Conservation (phyloP, 2,329 filamentous ascomycete species). For the Colletotrichum abscissum region DNA sequence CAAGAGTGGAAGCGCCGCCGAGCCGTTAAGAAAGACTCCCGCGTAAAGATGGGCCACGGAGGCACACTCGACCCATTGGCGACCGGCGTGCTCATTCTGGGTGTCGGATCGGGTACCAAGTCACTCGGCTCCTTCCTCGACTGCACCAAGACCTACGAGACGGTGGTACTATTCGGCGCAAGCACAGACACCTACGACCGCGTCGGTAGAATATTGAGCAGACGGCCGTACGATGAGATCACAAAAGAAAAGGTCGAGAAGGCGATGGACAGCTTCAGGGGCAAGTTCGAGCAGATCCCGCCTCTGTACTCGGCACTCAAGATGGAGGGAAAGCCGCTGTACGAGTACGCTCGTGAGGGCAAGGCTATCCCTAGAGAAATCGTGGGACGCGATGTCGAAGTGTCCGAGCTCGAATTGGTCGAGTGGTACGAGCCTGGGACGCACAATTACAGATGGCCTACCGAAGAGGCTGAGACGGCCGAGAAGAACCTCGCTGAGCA, state of each 20-base stretch:
- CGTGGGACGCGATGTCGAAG: slow-evolving; percentile 81
- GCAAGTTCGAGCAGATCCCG: slow-evolving; percentile 88
- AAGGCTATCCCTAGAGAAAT: slow-evolving; percentile 89
- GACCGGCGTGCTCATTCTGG: slow-evolving; percentile 90
- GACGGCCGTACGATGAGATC: slow-evolving; percentile 81
- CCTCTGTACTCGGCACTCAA: slow-evolving; percentile 94
- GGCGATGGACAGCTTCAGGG: slow-evolving; percentile 79
- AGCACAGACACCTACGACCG: slow-evolving; percentile 94
- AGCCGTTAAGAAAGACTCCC: slow-evolving; percentile 67
- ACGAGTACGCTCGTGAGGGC: slow-evolving; percentile 94
- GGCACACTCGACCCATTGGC: slow-evolving; percentile 95
- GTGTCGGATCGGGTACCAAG: slow-evolving; percentile 90
- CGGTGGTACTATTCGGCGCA: slow-evolving; percentile 88
- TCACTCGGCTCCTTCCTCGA: slow-evolving; percentile 79
- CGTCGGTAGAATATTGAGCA: slow-evolving; percentile 83
- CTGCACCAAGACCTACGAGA: slow-evolving; percentile 95
- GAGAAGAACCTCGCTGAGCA: slow-evolving; percentile 84
- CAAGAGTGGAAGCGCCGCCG: slow-evolving; percentile 70
- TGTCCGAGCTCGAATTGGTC: slow-evolving; percentile 80
- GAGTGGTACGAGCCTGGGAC: slow-evolving; percentile 88
- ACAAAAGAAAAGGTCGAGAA: slow-evolving; percentile 83
- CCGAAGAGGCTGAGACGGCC: slow-evolving; percentile 78
- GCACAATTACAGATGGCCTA: slow-evolving; percentile 84
- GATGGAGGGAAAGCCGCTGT: slow-evolving; percentile 92
- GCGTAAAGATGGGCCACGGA: slow-evolving; percentile 95